Base-by-base conservation (phyloP, 2,329 filamentous ascomycete genomes). In the Cercospora sesami region DNA sequence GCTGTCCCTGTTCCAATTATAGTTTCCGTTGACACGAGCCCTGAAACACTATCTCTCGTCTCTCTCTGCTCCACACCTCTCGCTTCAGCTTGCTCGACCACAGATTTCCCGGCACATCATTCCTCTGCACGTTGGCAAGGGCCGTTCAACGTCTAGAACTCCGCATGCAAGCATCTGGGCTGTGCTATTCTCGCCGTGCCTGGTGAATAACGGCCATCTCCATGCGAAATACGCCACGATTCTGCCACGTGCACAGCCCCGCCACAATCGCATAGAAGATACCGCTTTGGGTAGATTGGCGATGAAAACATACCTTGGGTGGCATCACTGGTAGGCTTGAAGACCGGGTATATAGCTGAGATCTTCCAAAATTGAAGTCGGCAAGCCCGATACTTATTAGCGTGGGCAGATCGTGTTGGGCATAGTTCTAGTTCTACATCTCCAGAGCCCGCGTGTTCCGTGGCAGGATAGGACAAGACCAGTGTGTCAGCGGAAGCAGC, bases 1-100 rank as follows among this genome's bases (percentile, higher is more conserved):
- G 45, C 45, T 51, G 45, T 51, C 9, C 21, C 45, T 26, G 48
- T 36, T 28, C 63, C 55, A 61, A 39, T 60, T 55, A 42, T 61
- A 58, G 33, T 28, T 67, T 26, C 42, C 18, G 18, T 51, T 51
- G 45, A 51, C 21, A 51, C 45, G 45, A 51, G 45, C 45, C 45
- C 45, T 51, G 45, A 51, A 51, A 51, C 45, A 51, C 21, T 14
- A 51, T 51, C 45, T 4, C n/a, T 23, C 18, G 18, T 23, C 42
- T 10, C 12, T 48, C 42, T 23, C 45, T 51, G 7, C 45, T 23
- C 45, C 45, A 51, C 45, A 21, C 45, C 45, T 51, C 45, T 51
- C 45, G 45, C 45, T 51, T 51, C 45, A 51, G 45, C 45, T 51
- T 51, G 45, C 45, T 26, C 36, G 36, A 51, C 45, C 21, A 51